Evolutionary conservation across 2,329 filamentous ascomycete species (phyloP), one percentile per base, ranked within the genome.

Genomic region (Talaromyces sp.): DNA sequence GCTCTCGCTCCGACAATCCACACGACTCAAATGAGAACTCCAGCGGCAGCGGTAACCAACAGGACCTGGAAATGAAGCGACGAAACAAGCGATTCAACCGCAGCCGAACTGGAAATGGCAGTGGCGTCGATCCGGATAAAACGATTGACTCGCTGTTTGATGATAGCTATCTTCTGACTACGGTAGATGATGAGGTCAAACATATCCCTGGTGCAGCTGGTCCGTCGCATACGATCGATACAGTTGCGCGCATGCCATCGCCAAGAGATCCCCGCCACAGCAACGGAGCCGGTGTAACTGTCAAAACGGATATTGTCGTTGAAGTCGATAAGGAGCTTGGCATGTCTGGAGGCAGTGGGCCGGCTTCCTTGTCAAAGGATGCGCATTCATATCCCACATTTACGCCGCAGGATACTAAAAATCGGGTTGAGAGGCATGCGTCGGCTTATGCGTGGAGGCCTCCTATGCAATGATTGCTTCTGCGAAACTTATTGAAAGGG

Each of bases 241-340:
- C 17, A 65, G n/a, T 49, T 27, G 39, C 47, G n/a, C 47, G 35
- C 3, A 25, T 66, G 59, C 52, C 68, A 6, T 64, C 66, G 8
- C 52, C 68, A 17, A 59, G 37, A 57, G 33, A 37, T 27, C 65
- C 67, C 22, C 68, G 68, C 58, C 60, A 59, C 0, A 65, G 65
- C n/a, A 41, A 43, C 39, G 39, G 35, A 19, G 60, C 35, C 7
- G 43, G 50, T 25, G 74, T 76, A 2, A 73, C 72, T 3, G 68
- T 75, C 0, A 71, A 73, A 39, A 76, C 74, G 2, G 74, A 76
- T 68, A 73, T 76, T 60, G 68, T 72, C 10, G 70, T 76, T 31
- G 67, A 74, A 39, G 68, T 76, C 15, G 71, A 72, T 50, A 41
- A 67, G n/a, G 64, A 66, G 35, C 37, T 39, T 17, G 35, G 31